These are phyloP conservation scores for Cyclotella cryptica DNA, from an alignment of 108 stramenopile species.

Conservation along the genomic window DNA sequence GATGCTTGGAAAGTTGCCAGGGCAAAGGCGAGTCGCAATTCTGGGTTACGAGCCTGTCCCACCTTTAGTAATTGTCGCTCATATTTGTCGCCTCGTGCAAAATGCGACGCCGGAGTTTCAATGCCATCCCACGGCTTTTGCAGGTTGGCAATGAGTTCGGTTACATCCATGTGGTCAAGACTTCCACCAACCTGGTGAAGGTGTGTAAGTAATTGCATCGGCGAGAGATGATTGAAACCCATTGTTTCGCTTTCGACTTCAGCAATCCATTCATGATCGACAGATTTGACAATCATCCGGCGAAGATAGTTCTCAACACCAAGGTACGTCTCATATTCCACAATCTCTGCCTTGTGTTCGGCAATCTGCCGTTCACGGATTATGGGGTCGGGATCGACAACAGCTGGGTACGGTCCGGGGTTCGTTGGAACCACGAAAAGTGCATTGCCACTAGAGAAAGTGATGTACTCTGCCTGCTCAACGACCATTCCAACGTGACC, in stretches of 20 bases:
- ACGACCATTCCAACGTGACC: too few species aligned
- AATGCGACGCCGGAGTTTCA: constrained; percentile 10
- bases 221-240: constrained; percentile 14
- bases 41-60: neutral
- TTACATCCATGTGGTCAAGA: neutral
- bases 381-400: too few species aligned
- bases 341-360: too few species aligned
- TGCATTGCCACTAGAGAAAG: too few species aligned
- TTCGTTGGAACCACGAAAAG: too few species aligned
- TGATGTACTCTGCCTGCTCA: too few species aligned
- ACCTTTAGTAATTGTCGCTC: neutral
- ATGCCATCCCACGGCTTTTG: constrained; percentile 12
- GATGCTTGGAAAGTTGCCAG: constrained; percentile 17
- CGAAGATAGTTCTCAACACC: constrained; percentile 8
- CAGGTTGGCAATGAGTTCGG: constrained; percentile 17
- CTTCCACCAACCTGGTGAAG: neutral
- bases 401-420: too few species aligned
- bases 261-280: constrained; percentile 25
- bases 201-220: constrained; percentile 3
- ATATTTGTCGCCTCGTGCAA: neutral
- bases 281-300: constrained; percentile 20
- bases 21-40: constrained; percentile 8
- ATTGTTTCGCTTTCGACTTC: constrained; percentile 23
- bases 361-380: too few species aligned
- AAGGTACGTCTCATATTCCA: too few species aligned